These are phyloP conservation scores for Aurinia saxatilis DNA, from an alignment of 345 rosid genomes.

Conservation along the genomic window DNA sequence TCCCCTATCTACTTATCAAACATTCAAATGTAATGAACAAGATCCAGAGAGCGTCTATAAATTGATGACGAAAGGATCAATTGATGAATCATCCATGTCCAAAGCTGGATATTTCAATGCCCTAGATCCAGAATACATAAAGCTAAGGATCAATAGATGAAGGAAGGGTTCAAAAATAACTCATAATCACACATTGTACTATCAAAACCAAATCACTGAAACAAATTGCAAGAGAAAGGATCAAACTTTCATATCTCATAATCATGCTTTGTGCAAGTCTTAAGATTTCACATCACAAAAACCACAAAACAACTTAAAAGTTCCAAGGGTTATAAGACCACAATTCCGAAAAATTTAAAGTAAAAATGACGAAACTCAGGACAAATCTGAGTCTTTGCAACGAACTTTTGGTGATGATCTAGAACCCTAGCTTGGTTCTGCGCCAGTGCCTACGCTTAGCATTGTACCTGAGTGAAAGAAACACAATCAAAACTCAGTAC, in stretches of 20 bases:
- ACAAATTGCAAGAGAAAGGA: not conserved
- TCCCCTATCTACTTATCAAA: no score
- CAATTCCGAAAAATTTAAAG: not conserved
- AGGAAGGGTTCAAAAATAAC: not conserved
- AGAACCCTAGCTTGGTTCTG: constrained; percentile 48
- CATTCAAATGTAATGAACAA: no score
- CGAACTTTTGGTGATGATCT: not conserved
- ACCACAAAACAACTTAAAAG: not conserved
- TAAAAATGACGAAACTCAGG: not conserved
- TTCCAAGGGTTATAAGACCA: not conserved
- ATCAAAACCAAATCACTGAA: no score
- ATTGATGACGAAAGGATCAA: no score
- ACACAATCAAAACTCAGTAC: not conserved
- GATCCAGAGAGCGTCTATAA: no score
- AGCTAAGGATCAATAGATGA: no score
- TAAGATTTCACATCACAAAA: not conserved
- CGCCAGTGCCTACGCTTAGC: constrained; percentile 73
- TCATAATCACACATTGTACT: no score
- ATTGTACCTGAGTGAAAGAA: constrained; percentile 37
- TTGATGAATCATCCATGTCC: no score
- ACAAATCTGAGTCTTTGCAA: not conserved
- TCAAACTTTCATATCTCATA: not conserved
- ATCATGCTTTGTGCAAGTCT: not conserved
- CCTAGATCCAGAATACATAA: no score
- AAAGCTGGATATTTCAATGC: not conserved